A percentile compares a stretch with the other conserved stretches of the same genome.
These are phyloP conservation scores for Tuber indicum DNA, from an alignment of 495 filamentous ascomycete genomes.

Conservation along the genomic window DNA sequence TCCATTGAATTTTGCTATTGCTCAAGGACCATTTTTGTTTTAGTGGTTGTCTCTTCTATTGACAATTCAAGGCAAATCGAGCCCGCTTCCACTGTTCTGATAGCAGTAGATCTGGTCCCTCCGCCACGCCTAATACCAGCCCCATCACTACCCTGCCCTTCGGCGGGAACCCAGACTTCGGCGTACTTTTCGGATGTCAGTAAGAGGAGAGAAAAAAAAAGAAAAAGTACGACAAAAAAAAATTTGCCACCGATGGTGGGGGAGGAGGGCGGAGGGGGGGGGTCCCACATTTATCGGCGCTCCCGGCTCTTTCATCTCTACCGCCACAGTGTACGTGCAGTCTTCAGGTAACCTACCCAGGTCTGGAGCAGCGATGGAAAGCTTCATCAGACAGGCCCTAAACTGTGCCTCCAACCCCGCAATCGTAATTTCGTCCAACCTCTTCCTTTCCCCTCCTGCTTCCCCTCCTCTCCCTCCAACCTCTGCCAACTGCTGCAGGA, in stretches of 20 bases:
- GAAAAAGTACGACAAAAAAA: not conserved
- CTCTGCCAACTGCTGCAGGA: constrained; percentile 29
- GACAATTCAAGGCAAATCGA: constrained; percentile 35
- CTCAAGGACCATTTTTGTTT: constrained; percentile 27
- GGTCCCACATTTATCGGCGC: constrained; percentile 52
- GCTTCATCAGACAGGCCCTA: constrained; percentile 51
- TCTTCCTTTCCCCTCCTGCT: constrained; percentile 43
- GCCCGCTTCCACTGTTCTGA: constrained; percentile 33
- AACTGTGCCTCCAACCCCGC: constrained; percentile 69
- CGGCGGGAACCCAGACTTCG: constrained; percentile 32
- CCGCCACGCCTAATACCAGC: constrained; percentile 8
- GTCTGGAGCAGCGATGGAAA: constrained; percentile 53
- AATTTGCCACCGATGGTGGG: not conserved
- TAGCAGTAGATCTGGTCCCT: constrained; percentile 23
- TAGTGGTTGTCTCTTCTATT: constrained; percentile 37
- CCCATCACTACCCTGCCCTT: constrained; percentile 15
- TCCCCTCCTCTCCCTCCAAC: constrained; percentile 48
- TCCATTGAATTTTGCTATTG: constrained; percentile 1
- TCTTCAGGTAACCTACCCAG: constrained; percentile 61
- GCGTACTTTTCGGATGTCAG: constrained; percentile 16
- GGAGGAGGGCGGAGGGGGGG: not conserved
- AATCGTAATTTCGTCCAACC: constrained; percentile 32
- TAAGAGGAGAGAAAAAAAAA: not conserved
- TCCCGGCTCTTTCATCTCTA: constrained; percentile 68
- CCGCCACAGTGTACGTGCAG: constrained; percentile 79